Percentiles rank a stretch among this genome's conserved stretches.
phyloP scores from a whole-genome alignment of 2,329 filamentous ascomycete genomes.

The Akanthomyces muscarius region DNA sequence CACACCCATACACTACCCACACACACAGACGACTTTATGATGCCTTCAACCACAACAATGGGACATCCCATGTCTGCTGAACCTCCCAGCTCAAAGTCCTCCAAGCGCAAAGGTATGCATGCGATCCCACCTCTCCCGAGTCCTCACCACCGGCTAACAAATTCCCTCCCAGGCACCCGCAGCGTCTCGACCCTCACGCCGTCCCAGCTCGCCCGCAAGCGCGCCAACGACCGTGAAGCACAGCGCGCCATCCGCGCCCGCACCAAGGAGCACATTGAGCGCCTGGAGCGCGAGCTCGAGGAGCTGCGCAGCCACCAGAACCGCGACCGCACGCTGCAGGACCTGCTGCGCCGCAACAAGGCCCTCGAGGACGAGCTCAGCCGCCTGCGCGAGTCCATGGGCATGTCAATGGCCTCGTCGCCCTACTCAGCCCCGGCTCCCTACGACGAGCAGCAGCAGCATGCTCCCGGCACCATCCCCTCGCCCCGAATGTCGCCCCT shows the following conservation, averaged over 20 bases:
- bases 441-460: slow-evolving; percentile 37
- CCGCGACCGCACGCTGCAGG: slow-evolving; percentile 49
- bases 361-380: slow-evolving; percentile 51
- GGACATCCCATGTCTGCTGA: slow-evolving; percentile 42
- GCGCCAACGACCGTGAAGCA: slow-evolving; percentile 86
- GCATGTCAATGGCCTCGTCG: slow-evolving; percentile 38
- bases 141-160: slow-evolving; percentile 15
- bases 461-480: slow-evolving; percentile 32
- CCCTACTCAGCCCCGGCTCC: slow-evolving; percentile 34
- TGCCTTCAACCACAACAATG: slow-evolving; percentile 27
- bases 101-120: slow-evolving; percentile 44
- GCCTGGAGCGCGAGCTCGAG: slow-evolving; percentile 68
- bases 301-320: slow-evolving; percentile 57
- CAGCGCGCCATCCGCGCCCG: slow-evolving; percentile 83
- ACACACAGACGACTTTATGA: neutral
- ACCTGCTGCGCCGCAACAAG: slow-evolving; percentile 49
- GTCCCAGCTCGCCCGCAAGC: slow-evolving; percentile 83
- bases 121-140: neutral
- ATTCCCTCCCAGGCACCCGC: slow-evolving; percentile 49
- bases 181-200: slow-evolving; percentile 85
- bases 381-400: slow-evolving; percentile 42
- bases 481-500: slow-evolving; percentile 45
- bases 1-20: slow-evolving; percentile 3
- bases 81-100: slow-evolving; percentile 33
- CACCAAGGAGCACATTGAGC: slow-evolving; percentile 82